Evolutionary conservation across 176 grass and related monocot genomes (phyloP).

Genomic region (Alloteropsis semialata): DNA sequence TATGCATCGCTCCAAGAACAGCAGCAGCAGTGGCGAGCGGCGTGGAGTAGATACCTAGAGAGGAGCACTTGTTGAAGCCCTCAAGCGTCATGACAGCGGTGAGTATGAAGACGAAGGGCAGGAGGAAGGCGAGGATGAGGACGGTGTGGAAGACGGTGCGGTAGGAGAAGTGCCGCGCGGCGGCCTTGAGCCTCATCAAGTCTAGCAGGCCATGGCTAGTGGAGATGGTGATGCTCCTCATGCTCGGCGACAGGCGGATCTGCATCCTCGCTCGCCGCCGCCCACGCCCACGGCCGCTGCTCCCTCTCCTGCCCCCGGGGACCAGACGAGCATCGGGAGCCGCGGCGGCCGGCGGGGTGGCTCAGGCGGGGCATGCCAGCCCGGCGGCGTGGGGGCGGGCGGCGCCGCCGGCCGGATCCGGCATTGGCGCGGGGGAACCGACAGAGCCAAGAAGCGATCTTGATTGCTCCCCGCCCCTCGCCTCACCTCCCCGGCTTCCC

Average conservation of each 20-base stretch:
- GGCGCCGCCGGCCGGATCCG: conserved; percentile 54
- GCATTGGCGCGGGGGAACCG: conserved; percentile 45
- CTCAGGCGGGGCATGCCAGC: conserved; percentile 39
- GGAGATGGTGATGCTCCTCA: conserved; percentile 99
- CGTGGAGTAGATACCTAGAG: conserved; percentile 46
- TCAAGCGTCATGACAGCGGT: conserved; percentile 89
- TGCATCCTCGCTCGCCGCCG: conserved; percentile 73
- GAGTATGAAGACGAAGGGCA: conserved; percentile 95
- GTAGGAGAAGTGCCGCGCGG: conserved; percentile 88
- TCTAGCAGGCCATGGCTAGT: conserved; percentile 85
- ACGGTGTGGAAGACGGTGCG: conserved; percentile 95
- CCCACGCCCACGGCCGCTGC: conserved; percentile 12
- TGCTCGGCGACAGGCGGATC: conserved; percentile 95
- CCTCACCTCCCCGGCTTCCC: neutral
- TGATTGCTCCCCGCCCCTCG: neutral
- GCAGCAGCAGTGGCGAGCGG: neutral
- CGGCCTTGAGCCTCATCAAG: conserved; percentile 85
- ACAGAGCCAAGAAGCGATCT: neutral
- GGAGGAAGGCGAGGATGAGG: conserved; percentile 82
- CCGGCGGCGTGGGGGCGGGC: neutral
- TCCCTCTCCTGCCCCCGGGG: neutral
- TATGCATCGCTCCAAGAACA: neutral
- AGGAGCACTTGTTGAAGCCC: conserved; percentile 96
- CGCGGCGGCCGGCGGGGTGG: neutral
- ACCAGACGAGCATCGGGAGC: conserved; percentile 20